A percentile compares a stretch with the other conserved stretches of the same genome.
phyloP scores from a whole-genome alignment of 1,139 yeast species.

The Zygosaccharomyces pseudobailii region DNA sequence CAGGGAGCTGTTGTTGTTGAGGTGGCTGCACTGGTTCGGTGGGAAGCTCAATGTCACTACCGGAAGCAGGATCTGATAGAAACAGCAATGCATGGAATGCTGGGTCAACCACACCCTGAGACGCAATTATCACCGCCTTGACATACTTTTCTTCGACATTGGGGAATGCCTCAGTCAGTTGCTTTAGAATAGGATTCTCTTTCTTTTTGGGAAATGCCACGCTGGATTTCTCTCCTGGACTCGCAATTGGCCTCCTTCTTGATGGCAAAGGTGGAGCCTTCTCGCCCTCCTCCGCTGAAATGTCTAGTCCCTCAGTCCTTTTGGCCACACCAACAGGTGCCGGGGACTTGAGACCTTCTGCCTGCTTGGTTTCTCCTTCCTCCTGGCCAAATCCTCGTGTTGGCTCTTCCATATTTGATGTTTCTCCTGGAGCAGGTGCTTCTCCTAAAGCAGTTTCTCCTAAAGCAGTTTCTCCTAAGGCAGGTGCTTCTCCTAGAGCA shows the following conservation, averaged over 20 bases:
- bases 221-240: constrained; percentile 36
- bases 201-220: constrained; percentile 22
- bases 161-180: constrained; percentile 78
- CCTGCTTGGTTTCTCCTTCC: neutral
- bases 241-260: constrained; percentile 44
- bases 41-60: constrained; percentile 54
- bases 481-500: too few species aligned
- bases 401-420: neutral
- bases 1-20: constrained; percentile 15
- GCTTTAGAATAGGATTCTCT: constrained; percentile 36
- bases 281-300: constrained; percentile 12
- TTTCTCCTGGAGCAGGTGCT: neutral
- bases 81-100: constrained; percentile 85
- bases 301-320: constrained; percentile 8
- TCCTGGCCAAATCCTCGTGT: neutral
- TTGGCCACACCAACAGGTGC: neutral
- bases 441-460: neutral
- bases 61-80: constrained; percentile 68
- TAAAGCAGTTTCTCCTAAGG: too few species aligned
- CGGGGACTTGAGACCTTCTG: neutral
- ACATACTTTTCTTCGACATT: constrained; percentile 61
- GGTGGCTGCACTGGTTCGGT: constrained; percentile 32
- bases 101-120: constrained; percentile 72
- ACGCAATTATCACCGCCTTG: constrained; percentile 79
- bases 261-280: constrained; percentile 67